Base-by-base conservation (phyloP, 192 early-diverging fungal genomes). In the Linnemannia hyalina region DNA sequence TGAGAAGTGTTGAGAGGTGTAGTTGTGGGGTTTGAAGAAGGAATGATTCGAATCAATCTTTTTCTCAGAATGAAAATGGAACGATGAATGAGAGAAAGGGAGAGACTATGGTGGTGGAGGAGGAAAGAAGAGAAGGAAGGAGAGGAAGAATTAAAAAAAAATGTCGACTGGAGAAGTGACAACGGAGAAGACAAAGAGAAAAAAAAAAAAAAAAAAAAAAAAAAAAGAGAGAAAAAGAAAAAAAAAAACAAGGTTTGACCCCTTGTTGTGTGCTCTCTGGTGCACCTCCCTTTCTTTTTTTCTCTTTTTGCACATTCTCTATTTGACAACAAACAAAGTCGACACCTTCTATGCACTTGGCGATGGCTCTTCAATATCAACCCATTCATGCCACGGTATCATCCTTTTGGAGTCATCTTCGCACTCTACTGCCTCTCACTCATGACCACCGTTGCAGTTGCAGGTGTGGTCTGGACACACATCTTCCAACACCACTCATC, bases 181-280 rank as follows among this genome's bases (percentile, higher is more conserved):
- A 73, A 52, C 42, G 22, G 55, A 36, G 35, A 74, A 15, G 35
- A 74, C 16, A 38, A 74, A 15, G n/a, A 55, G 36, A 49, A 47
- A 54, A 63, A 23, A 18, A 57, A 80, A 40, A 57, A 26, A 76
- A 77, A 77, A 87, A 54, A 57, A 55, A 81, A 82, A 1, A 35
- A 35, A 78, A 65, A 6, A 72, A 68, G 26, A 47, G 13, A 77
- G 57, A 57, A 72, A 78, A 52, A 72, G 29, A 75, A 79, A 76
- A 77, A 80, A 76, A 86, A 82, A 76, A 55, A 60, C 57, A 49
- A 49, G 42, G 52, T 40, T 76, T 47, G 38, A 23, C 29, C 54
- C 42, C 76, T 74, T 35, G 60, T 71, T 74, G 15, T 8, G 26
- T 54, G 32, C 60, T 42, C 41, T 38, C 69, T 57, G 8, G 10